Percentiles rank a stretch among this genome's conserved stretches.
These are phyloP conservation scores for Populus trichocarpa DNA, from an alignment of 441 rosid species.

Conservation along the genomic window DNA sequence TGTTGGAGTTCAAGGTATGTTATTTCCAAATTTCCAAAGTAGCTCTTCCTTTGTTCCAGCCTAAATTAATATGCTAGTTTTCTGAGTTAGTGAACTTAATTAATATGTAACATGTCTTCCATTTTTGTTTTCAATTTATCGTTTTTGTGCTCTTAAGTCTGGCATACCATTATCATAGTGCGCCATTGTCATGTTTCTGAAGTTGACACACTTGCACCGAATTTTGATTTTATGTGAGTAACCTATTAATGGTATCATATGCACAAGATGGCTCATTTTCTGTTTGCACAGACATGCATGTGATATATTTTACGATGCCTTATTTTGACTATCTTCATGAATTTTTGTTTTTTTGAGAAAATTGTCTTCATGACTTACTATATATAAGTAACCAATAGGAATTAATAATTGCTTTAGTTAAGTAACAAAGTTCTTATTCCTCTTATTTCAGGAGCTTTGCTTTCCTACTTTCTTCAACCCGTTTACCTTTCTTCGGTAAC, in stretches of 20 bases:
- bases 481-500: constrained; percentile 72
- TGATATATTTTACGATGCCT: not conserved
- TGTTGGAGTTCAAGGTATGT: constrained; percentile 86
- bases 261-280: not conserved
- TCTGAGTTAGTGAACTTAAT: not conserved
- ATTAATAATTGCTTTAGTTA: constrained; percentile 7
- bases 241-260: not conserved
- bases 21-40: constrained; percentile 5
- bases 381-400: not conserved
- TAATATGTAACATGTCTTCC: not conserved
- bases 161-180: not conserved
- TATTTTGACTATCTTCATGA: constrained; percentile 8
- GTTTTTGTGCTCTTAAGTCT: not conserved
- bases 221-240: not conserved
- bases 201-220: not conserved
- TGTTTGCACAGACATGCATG: constrained; percentile 8
- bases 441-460: constrained; percentile 71
- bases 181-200: not conserved
- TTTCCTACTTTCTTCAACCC: constrained; percentile 66
- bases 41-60: not conserved
- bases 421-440: constrained; percentile 9
- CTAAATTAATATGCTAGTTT: not conserved
- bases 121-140: not conserved
- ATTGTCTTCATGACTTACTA: not conserved
- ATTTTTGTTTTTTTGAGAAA: not conserved